phyloP scores from a whole-genome alignment of 2,329 filamentous ascomycete species.

The Penicillium griseofulvum region DNA sequence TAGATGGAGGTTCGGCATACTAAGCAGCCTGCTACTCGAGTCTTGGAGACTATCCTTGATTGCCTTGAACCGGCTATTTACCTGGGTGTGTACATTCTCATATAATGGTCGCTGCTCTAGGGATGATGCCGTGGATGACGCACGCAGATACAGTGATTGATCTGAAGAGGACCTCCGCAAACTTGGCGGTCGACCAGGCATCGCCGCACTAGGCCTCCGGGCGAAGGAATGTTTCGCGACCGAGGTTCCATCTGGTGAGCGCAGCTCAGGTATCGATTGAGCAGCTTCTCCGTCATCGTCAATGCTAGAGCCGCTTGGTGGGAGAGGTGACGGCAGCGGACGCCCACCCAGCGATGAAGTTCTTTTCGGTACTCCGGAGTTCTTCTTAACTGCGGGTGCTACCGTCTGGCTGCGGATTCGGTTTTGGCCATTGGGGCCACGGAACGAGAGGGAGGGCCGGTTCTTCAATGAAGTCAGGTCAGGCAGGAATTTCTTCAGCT shows the following conservation, averaged over 20 bases:
- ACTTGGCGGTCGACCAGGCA: slow-evolving; percentile 26
- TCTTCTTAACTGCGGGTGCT: slow-evolving; percentile 4
- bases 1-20: slow-evolving; percentile 46
- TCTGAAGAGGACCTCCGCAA: slow-evolving; percentile 68
- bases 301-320: slow-evolving; percentile 11
- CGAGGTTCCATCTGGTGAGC: slow-evolving; percentile 25
- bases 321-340: slow-evolving; percentile 1
- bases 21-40: slow-evolving; percentile 66
- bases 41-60: slow-evolving; percentile 86
- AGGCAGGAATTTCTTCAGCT: slow-evolving; percentile 39
- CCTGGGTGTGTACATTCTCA: slow-evolving; percentile 74
- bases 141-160: slow-evolving; percentile 70
- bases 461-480: slow-evolving; percentile 33
- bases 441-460: slow-evolving; percentile 32
- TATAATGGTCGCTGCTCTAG: slow-evolving; percentile 81
- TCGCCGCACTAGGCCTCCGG: slow-evolving; percentile 26
- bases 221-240: slow-evolving; percentile 35
- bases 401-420: slow-evolving; percentile 32
- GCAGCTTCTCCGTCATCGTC: slow-evolving; percentile 28
- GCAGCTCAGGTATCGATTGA: slow-evolving; percentile 32
- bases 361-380: neutral
- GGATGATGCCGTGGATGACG: slow-evolving; percentile 74
- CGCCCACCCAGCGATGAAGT: slow-evolving; percentile 21
- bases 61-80: slow-evolving; percentile 85
- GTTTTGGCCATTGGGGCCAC: slow-evolving; percentile 23